phyloP scores from a whole-genome alignment of 73 alveolate species.

The Paramecium octaurelia region DNA sequence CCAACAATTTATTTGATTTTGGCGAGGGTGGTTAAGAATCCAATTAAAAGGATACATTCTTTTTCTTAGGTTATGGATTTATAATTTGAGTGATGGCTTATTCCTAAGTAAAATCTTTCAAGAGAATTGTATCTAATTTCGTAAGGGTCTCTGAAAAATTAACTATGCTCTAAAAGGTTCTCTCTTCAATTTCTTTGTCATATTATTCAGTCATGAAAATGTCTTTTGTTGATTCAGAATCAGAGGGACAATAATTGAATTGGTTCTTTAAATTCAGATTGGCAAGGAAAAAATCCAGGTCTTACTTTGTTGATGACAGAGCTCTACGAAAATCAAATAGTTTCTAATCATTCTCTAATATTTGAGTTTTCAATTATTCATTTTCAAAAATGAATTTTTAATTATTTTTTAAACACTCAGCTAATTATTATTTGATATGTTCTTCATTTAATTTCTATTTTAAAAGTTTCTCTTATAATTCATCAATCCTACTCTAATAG shows the following conservation, averaged over 20 bases:
- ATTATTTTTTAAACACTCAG: background rate
- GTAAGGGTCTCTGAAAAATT: background rate
- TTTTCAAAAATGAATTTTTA: background rate
- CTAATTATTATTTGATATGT: background rate
- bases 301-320: background rate
- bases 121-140: background rate
- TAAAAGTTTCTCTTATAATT: background rate
- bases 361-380: background rate
- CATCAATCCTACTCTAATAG: background rate
- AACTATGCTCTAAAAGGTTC: slow-evolving; percentile 20
- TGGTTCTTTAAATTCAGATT: background rate
- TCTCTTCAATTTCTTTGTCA: slow-evolving; percentile 31
- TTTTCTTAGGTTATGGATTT: background rate
- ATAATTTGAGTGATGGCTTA: background rate
- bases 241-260: background rate
- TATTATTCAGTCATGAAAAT: slow-evolving; percentile 21
- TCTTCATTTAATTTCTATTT: background rate
- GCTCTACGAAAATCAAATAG: slow-evolving; percentile 3
- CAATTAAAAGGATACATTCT: background rate
- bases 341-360: slow-evolving; percentile 17
- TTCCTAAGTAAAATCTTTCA: background rate
- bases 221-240: slow-evolving; percentile 41
- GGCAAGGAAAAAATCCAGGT: background rate
- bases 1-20: background rate
- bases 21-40: slow-evolving; percentile 25